phyloP scores from a whole-genome alignment of 495 filamentous ascomycete species.

The Podospora sp. region DNA sequence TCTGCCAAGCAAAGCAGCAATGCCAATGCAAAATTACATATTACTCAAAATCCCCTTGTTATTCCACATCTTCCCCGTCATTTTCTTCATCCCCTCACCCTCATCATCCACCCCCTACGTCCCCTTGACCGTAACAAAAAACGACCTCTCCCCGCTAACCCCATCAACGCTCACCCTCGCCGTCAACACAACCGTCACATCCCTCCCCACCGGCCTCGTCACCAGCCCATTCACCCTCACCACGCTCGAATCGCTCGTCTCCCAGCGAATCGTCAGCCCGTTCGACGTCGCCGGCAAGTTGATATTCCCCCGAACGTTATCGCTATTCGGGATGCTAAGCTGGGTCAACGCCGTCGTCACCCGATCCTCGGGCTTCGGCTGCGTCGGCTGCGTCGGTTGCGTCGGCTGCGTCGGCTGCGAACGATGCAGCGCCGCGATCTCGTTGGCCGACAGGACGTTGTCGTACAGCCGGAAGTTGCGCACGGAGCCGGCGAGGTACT shows the following conservation, averaged over 20 bases:
- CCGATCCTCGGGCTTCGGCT: background rate
- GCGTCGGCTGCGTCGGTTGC: background rate
- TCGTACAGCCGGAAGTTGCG: slow-evolving; percentile 24
- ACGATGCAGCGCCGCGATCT: slow-evolving; percentile 15
- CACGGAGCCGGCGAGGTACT: slow-evolving; percentile 24
- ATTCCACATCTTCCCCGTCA: background rate
- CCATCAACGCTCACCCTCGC: slow-evolving; percentile 11
- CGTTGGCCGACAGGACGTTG: slow-evolving; percentile 15
- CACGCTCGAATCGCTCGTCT: slow-evolving; percentile 2
- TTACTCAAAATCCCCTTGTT: background rate
- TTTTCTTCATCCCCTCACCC: background rate
- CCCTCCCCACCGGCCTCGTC: slow-evolving; percentile 4
- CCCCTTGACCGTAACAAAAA: slow-evolving; percentile 7
- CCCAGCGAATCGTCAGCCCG: slow-evolving; percentile 14
- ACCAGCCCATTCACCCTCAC: slow-evolving; percentile 2
- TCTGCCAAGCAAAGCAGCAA: no score
- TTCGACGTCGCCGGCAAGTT: slow-evolving; percentile 16
- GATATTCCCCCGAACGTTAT: slow-evolving; percentile 20
- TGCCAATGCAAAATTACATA: slow-evolving; percentile 5
- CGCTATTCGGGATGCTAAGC: slow-evolving; percentile 13
- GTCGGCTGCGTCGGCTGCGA: slow-evolving; percentile 3
- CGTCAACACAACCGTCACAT: slow-evolving; percentile 7
- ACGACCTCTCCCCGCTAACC: slow-evolving; percentile 6
- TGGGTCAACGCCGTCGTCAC: slow-evolving; percentile 10
- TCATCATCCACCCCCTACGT: background rate